Conservation (phyloP, 1,139 yeast species). For the Zygosaccharomyces sapae region DNA sequence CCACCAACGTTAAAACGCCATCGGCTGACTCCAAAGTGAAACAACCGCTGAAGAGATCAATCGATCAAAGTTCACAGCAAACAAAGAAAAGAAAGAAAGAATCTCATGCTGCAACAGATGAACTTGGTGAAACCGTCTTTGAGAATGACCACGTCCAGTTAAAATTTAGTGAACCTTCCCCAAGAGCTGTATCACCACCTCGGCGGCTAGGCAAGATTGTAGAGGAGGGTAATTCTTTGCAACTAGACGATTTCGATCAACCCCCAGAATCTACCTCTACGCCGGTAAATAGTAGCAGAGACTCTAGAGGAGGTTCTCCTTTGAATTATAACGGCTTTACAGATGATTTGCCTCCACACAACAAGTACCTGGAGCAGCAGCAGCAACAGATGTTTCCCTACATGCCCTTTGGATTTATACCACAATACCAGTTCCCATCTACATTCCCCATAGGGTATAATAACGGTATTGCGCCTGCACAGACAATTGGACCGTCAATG, state of each 20-base stretch:
- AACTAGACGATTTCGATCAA: conserved; percentile 37
- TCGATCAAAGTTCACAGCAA: background rate
- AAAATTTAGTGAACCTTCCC: conserved; percentile 8
- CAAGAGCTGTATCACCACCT: conserved; percentile 8
- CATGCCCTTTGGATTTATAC: conserved; percentile 5
- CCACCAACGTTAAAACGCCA: conserved; percentile 12
- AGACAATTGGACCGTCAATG: background rate
- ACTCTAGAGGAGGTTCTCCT: background rate
- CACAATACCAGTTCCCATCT: conserved; percentile 1
- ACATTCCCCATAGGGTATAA: background rate
- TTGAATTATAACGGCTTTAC: background rate
- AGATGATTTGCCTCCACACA: conserved; percentile 8
- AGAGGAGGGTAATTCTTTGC: conserved; percentile 27
- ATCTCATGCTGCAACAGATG: background rate
- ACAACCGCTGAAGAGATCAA: conserved; percentile 3
- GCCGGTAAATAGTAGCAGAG: conserved; percentile 23
- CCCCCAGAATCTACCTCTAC: conserved; percentile 40
- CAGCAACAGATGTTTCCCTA: conserved; percentile 3
- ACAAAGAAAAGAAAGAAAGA: conserved; percentile 9
- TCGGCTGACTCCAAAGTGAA: conserved; percentile 3
- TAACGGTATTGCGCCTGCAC: background rate
- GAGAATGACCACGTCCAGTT: conserved; percentile 13
- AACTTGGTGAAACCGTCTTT: conserved; percentile 7
- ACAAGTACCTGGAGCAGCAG: background rate
- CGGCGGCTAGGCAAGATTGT: conserved; percentile 15